phyloP scores from a whole-genome alignment of 768 basidiomycete genomes.

The Pleurotus eryngii region DNA sequence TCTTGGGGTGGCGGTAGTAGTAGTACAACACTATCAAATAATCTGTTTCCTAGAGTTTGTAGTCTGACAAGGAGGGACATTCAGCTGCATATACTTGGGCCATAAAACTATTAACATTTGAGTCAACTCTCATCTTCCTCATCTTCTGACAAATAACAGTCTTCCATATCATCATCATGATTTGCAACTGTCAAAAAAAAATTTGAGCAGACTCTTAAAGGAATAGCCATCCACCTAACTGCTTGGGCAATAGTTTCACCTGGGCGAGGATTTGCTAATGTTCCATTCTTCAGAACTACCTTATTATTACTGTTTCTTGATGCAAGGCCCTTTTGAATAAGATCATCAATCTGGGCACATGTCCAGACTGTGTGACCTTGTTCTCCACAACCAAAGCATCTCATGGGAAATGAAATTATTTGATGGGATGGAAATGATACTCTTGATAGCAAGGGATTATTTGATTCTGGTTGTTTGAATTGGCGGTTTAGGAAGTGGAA shows the following conservation, averaged over 20 bases:
- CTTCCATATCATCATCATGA: neutral
- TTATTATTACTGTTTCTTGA: neutral
- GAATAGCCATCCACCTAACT: neutral
- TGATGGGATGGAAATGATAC: neutral
- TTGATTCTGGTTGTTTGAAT: neutral
- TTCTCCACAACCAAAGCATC: constrained; percentile 5
- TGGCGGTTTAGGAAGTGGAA: neutral
- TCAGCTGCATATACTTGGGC: neutral
- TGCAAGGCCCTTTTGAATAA: neutral
- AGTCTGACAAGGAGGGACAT: neutral
- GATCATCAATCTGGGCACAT: neutral
- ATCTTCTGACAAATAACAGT: neutral
- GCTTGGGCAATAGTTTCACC: neutral
- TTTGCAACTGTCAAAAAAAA: neutral
- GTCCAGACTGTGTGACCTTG: neutral
- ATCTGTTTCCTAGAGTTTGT: neutral
- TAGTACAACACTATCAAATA: neutral
- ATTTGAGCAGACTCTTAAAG: neutral
- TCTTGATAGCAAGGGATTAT: neutral
- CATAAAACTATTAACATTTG: neutral
- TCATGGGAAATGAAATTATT: neutral
- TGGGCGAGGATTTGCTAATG: neutral
- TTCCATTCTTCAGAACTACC: neutral
- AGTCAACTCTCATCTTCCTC: neutral
- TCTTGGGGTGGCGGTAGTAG: neutral